Conservation (phyloP, 352 stramenopile species). For the Phytophthora hibernalis region DNA sequence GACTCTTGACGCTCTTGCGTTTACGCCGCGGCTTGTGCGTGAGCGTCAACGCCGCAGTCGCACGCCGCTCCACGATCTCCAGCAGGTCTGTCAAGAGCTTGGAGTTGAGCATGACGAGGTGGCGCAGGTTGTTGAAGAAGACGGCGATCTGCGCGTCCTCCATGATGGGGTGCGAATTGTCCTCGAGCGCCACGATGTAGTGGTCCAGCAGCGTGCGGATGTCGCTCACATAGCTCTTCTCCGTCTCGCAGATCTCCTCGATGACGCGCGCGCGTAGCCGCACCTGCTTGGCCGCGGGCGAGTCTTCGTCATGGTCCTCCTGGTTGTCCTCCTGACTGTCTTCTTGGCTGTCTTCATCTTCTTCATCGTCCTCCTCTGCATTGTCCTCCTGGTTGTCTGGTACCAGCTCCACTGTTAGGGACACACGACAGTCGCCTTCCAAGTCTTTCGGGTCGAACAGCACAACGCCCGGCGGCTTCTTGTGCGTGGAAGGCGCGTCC, state of each 20-base stretch:
- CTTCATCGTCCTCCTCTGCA: constrained; percentile 23
- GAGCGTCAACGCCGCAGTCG: background rate
- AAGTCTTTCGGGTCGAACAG: constrained; percentile 64
- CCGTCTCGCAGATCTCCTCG: constrained; percentile 82
- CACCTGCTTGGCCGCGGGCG: constrained; percentile 24
- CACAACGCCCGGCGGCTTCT: constrained; percentile 48
- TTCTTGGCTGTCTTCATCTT: constrained; percentile 30
- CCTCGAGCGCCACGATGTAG: constrained; percentile 84
- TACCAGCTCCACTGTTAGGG: constrained; percentile 30
- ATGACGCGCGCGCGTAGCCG: constrained; percentile 60
- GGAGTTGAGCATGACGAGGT: constrained; percentile 88
- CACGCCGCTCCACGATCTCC: constrained; percentile 57
- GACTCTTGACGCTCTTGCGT: constrained; percentile 40
- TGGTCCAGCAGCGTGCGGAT: constrained; percentile 80
- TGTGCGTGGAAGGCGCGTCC: constrained; percentile 13
- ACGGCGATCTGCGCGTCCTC: constrained; percentile 86
- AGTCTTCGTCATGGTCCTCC: constrained; percentile 30
- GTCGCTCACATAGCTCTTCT: constrained; percentile 79
- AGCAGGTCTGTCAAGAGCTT: constrained; percentile 79
- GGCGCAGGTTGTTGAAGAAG: constrained; percentile 86
- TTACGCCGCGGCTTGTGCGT: constrained; percentile 20
- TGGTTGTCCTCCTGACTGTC: constrained; percentile 36
- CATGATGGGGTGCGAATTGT: constrained; percentile 83
- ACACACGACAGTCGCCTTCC: constrained; percentile 27
- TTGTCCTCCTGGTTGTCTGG: constrained; percentile 37